Base-by-base conservation (phyloP, 345 rosid species). In the Eucalyptus polyanthemos region DNA sequence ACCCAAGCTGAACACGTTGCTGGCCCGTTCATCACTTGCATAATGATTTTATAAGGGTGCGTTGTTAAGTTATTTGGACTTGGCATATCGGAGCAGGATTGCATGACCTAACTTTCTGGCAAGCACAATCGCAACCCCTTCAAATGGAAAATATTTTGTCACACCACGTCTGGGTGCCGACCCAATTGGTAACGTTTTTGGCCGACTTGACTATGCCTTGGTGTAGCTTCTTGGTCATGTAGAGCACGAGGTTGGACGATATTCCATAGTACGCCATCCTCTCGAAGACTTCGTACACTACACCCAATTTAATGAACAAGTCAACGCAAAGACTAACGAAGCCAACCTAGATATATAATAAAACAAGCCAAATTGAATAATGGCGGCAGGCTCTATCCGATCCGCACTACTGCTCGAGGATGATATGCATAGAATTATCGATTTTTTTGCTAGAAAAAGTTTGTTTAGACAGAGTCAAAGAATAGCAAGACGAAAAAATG, bases 221-320 rank as follows among this genome's bases (percentile, higher is more conserved):
- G 51, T 93, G 97, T 87, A 98, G 95, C 93, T 92, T 95, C 53
- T 90, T 94, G 2, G 99, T 94, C 95, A 98, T 88, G 86, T 96
- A 97, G 4, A 97, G 65, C 24, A 98, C 94, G 42, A 98, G 87
- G 86, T 97, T 98, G 83, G 95, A 93, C 13, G 99, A 96, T 92
- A 98, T 97, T 8, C 98, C 99, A 31, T 94, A 95, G 51, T 95
- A 98, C 9, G 99, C 98, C 99, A 98, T 94, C 3, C 98, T 85
- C 88, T 98, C 99, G 86, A 97, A 97, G 16, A 94, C 94, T 89
- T 96, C 99, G 42, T 97, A 97, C 89, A 94, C 99, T 96, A 92
- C 76, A 4, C 76, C 40, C 76, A n/a, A 65, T 65, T n/a, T n/a
- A 65, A 17, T 65, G 21, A 65, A 65, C 76, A n/a, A 65, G 76